Evolutionary conservation across 495 filamentous ascomycete species (phyloP).

Genomic region (Daldinia caldariorum): DNA sequence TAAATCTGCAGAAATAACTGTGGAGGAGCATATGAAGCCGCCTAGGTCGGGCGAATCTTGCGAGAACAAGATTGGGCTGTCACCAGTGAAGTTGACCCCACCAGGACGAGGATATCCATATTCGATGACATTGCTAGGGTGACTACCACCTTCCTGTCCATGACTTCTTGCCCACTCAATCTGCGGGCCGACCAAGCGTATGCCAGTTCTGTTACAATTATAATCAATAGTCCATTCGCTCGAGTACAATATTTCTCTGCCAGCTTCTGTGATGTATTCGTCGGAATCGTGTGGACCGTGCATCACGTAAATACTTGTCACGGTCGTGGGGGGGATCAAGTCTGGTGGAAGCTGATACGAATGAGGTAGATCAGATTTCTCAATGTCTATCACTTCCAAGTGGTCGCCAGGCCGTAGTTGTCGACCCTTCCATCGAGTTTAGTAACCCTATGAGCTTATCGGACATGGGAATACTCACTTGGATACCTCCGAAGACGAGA

Average conservation of each 20-base stretch:
- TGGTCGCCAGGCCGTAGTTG: constrained; percentile 63
- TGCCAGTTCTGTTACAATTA: constrained; percentile 66
- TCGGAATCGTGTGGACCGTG: constrained; percentile 65
- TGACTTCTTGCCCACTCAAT: constrained; percentile 65
- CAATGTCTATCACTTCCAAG: constrained; percentile 46
- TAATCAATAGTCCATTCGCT: constrained; percentile 67
- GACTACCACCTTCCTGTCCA: constrained; percentile 68
- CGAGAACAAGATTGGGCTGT: constrained; percentile 64
- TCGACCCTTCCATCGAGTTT: constrained; percentile 61
- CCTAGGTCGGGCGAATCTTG: constrained; percentile 68
- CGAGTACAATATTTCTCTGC: constrained; percentile 64
- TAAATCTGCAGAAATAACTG: constrained; percentile 63
- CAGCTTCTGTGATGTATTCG: constrained; percentile 61
- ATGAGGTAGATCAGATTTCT: constrained; percentile 19
- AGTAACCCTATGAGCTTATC: background rate
- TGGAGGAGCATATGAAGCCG: constrained; percentile 65
- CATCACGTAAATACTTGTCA: constrained; percentile 64
- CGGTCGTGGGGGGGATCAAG: constrained; percentile 37
- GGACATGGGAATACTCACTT: constrained; percentile 19
- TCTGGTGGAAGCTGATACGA: constrained; percentile 32
- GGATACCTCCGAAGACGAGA: constrained; percentile 63
- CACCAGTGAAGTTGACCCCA: constrained; percentile 66
- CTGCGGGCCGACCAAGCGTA: constrained; percentile 65
- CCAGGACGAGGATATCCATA: constrained; percentile 66
- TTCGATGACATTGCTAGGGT: constrained; percentile 68